These are phyloP conservation scores for Heterobasidion occidentale DNA, from an alignment of 1,284 basidiomycete genomes.

Conservation along the genomic window DNA sequence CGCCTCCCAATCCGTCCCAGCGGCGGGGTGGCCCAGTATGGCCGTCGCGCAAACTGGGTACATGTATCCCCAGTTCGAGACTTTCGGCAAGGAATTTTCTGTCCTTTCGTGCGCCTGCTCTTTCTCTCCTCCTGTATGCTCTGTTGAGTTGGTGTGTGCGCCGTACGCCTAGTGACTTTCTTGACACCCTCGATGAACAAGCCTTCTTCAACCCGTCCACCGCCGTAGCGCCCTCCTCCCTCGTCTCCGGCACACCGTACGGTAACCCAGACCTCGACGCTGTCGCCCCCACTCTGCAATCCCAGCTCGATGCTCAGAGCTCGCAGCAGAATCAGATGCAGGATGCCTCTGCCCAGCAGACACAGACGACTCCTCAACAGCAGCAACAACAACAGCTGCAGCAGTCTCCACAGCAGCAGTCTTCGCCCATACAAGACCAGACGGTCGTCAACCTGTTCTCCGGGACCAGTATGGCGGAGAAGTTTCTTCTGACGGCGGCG, in stretches of 20 bases:
- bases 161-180: slow-evolving; percentile 54
- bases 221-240: neutral
- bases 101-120: slow-evolving; percentile 57
- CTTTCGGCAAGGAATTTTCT: slow-evolving; percentile 74
- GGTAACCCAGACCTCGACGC: slow-evolving; percentile 35
- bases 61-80: slow-evolving; percentile 55
- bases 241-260: slow-evolving; percentile 25
- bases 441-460: neutral
- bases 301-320: neutral
- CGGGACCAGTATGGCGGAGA: slow-evolving; percentile 64
- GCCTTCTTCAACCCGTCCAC: slow-evolving; percentile 40
- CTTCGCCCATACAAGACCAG: neutral
- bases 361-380: neutral
- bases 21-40: slow-evolving; percentile 45
- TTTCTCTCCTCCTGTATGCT: neutral
- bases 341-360: neutral
- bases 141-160: neutral
- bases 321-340: neutral
- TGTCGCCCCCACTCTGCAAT: slow-evolving; percentile 21
- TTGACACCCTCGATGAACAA: slow-evolving; percentile 70
- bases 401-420: neutral
- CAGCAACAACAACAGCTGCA: neutral
- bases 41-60: slow-evolving; percentile 38
- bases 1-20: slow-evolving; percentile 20
- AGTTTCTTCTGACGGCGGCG: slow-evolving; percentile 89